Base-by-base conservation (phyloP, 2,329 filamentous ascomycete species). In the Paecilomyces niveus region DNA sequence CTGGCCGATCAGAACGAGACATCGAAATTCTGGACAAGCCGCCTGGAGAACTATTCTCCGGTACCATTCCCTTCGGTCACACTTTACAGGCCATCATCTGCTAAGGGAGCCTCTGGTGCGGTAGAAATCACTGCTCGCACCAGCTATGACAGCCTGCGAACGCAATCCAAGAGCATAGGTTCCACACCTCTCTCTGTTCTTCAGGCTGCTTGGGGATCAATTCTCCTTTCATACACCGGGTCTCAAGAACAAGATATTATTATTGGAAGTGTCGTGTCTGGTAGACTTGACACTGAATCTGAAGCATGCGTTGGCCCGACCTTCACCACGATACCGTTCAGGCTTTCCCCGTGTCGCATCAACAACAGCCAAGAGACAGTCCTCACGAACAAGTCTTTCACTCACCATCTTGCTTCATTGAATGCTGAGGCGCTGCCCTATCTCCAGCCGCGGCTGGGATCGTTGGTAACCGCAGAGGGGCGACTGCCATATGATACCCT, bases 141-240 rank as follows among this genome's bases (percentile, higher is more conserved):
- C 4, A 63, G 58, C 33, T 60, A 69, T 22, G 60, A 62, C 31
- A 3, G 68, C 54, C 59, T 77, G 67, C 59, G 72, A 63, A 63
- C 64, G 64, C 55, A 67, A 66, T 54, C 74, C 49, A 67, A 62
- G 22, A 56, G 31, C 3, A 57, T 74, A 18, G 66, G 65, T 2
- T 64, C 65, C 0, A 71, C 72, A 1, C 72, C 72, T 2, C 61
- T 74, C 29, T 67, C 72, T 0, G 64, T 73, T 3, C 63, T 75
- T 8, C 74, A 76, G 54, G 72, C 72, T 13, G 67, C 72, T 21
- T 76, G 72, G 73, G 66, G 66, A 2, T 64, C 69, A 6, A 61
- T 76, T n/a, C 57, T 76, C 0, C 56, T 67, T 3, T 57, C 66
- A 24, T 74, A 73, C 57, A 69, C 68, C 15, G 71, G 70, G 26